These are phyloP conservation scores for Melastoma malabathricum DNA, from an alignment of 345 rosid species.

Conservation along the genomic window DNA sequence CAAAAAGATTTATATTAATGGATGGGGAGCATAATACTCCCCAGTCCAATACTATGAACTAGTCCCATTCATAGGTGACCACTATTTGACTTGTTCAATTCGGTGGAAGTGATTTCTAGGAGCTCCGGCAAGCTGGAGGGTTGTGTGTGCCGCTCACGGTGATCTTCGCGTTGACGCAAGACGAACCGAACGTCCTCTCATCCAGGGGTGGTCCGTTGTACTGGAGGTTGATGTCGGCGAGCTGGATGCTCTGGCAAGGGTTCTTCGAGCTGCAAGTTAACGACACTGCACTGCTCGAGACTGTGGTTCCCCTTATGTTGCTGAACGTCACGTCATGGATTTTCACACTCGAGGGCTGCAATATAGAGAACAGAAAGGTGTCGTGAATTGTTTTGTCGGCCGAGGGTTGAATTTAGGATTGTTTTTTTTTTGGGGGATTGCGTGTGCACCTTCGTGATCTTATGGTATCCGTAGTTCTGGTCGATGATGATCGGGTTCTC, in stretches of 20 bases:
- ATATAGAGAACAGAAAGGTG: background rate
- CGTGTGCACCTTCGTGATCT: background rate
- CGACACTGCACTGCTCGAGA: conserved; percentile 11
- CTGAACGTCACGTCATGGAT: conserved; percentile 17
- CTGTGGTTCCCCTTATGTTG: conserved; percentile 25
- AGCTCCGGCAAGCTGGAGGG: conserved; percentile 2
- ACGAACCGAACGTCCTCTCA: background rate
- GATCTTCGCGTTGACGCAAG: conserved; percentile 13
- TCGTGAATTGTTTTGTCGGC: background rate
- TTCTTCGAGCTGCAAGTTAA: conserved; percentile 19
- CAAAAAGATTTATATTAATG: no score
- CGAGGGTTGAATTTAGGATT: background rate
- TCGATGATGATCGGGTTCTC: conserved; percentile 27
- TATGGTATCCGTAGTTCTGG: conserved; percentile 19
- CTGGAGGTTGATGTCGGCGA: conserved; percentile 13
- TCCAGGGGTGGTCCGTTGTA: conserved; percentile 4
- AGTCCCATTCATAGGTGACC: no score
- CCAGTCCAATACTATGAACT: no score
- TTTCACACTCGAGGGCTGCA: conserved; percentile 23
- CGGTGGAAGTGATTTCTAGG: no score
- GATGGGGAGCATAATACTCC: no score
- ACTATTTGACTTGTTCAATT: no score
- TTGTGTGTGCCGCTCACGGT: conserved; percentile 9
- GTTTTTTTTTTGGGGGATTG: no score
- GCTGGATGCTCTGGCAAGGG: conserved; percentile 19